Evolutionary conservation across 495 filamentous ascomycete species (phyloP).

Genomic region (Penicillium tannophilum): DNA sequence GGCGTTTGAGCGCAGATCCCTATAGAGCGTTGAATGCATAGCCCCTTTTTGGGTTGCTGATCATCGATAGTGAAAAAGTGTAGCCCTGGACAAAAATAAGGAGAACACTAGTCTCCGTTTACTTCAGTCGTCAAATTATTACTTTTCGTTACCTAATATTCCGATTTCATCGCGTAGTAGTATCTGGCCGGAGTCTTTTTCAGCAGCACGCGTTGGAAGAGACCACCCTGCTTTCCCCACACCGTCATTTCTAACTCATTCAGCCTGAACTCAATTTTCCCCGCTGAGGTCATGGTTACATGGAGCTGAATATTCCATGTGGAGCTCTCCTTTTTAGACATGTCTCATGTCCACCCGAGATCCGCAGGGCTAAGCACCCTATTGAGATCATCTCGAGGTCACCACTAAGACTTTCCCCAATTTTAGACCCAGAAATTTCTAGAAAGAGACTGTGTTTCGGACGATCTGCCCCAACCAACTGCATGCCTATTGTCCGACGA

Average conservation of each 20-base stretch:
- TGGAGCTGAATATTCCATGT: background rate
- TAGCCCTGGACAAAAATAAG: background rate
- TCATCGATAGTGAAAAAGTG: background rate
- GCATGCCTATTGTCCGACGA: background rate
- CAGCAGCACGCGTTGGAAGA: background rate
- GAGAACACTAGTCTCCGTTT: background rate
- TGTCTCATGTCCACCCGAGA: background rate
- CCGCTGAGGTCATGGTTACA: background rate
- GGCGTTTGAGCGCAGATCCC: background rate
- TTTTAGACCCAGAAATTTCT: background rate
- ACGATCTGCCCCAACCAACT: slow-evolving; percentile 6
- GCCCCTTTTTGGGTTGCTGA: background rate
- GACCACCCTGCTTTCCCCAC: background rate
- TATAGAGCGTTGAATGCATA: background rate
- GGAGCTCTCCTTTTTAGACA: background rate
- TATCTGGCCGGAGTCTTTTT: background rate
- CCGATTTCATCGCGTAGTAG: background rate
- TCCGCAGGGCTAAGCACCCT: background rate
- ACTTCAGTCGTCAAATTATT: background rate
- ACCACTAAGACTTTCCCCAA: background rate
- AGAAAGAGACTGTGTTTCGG: slow-evolving; percentile 4
- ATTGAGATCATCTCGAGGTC: background rate
- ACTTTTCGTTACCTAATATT: background rate
- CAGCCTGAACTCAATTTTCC: background rate
- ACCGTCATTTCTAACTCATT: background rate